Evolutionary conservation across 495 filamentous ascomycete genomes (phyloP).

Genomic region (Lasiosphaeria ovina): DNA sequence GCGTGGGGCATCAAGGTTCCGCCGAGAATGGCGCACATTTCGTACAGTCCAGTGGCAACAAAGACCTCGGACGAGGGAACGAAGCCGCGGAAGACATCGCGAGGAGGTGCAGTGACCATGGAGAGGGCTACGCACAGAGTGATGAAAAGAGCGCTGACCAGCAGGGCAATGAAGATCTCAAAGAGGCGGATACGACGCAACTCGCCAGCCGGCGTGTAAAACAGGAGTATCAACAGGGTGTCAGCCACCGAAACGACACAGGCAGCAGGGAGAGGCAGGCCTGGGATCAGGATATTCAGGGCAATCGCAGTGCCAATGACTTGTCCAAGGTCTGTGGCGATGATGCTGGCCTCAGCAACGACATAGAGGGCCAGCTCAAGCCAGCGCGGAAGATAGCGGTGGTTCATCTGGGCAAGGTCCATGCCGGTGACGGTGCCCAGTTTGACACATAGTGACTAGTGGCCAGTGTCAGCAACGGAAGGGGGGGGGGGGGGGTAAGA

Average conservation of each 20-base stretch:
- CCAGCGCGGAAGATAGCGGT: slow-evolving; percentile 26
- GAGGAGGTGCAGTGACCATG: slow-evolving; percentile 12
- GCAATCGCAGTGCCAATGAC: slow-evolving; percentile 26
- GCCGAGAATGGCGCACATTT: slow-evolving; percentile 20
- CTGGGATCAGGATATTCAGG: slow-evolving; percentile 21
- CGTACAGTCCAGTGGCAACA: slow-evolving; percentile 20
- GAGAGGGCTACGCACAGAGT: slow-evolving; percentile 21
- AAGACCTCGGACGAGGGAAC: slow-evolving; percentile 21
- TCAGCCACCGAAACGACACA: slow-evolving; percentile 21
- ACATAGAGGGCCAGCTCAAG: slow-evolving; percentile 24
- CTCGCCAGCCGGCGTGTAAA: slow-evolving; percentile 19
- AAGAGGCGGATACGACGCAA: slow-evolving; percentile 21
- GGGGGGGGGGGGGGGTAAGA: neutral
- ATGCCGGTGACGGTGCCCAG: slow-evolving; percentile 30
- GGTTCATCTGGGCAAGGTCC: slow-evolving; percentile 28
- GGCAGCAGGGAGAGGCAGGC: slow-evolving; percentile 17
- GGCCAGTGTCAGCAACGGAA: slow-evolving; percentile 1
- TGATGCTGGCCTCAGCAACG: slow-evolving; percentile 28
- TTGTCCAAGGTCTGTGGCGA: slow-evolving; percentile 27
- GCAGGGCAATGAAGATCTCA: slow-evolving; percentile 17
- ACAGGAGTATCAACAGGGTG: slow-evolving; percentile 20
- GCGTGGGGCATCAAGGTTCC: slow-evolving; percentile 23
- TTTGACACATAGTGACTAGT: slow-evolving; percentile 26
- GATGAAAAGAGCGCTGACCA: slow-evolving; percentile 18
- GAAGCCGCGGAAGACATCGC: slow-evolving; percentile 18